phyloP scores from a whole-genome alignment of 805 yeast genomes.

The Sugiyamaella lignohabitans region DNA sequence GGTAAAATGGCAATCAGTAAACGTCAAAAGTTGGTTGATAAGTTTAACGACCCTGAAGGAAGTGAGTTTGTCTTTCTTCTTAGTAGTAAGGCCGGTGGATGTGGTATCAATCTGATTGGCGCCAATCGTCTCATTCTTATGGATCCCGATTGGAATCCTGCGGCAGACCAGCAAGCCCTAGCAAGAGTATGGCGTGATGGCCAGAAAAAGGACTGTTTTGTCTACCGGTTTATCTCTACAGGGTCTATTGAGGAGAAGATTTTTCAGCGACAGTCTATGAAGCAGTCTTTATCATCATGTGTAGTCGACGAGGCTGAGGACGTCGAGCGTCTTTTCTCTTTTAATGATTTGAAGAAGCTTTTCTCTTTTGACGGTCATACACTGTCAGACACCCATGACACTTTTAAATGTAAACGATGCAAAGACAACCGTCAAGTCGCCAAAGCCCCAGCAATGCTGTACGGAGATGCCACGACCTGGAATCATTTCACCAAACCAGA shows the following conservation, averaged over 20 bases:
- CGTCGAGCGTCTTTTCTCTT: conserved; percentile 84
- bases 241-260: conserved; percentile 97
- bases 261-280: conserved; percentile 92
- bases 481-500: conserved; percentile 71
- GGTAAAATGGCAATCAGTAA: conserved; percentile 91
- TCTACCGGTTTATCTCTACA: conserved; percentile 86
- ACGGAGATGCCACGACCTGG: conserved; percentile 98
- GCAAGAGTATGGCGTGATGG: conserved; percentile 99
- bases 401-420: conserved; percentile 85
- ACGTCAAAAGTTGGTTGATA: conserved; percentile 86
- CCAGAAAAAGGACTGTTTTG: conserved; percentile 93
- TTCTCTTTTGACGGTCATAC: conserved; percentile 66
- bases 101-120: conserved; percentile 95
- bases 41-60: conserved; percentile 84
- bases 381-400: conserved; percentile 84
- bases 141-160: conserved; percentile 98
- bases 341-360: conserved; percentile 69
- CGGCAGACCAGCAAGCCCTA: conserved; percentile 94
- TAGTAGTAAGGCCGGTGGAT: conserved; percentile 97
- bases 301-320: conserved; percentile 96
- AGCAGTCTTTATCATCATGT: conserved; percentile 84
- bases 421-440: conserved; percentile 49
- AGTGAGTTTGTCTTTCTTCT: conserved; percentile 81
- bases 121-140: conserved; percentile 83
- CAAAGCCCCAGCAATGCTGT: conserved; percentile 79